A percentile compares a stretch with the other conserved stretches of the same genome.
phyloP scores from a whole-genome alignment of 352 stramenopile species.

The Globisporangium mamillatum region DNA sequence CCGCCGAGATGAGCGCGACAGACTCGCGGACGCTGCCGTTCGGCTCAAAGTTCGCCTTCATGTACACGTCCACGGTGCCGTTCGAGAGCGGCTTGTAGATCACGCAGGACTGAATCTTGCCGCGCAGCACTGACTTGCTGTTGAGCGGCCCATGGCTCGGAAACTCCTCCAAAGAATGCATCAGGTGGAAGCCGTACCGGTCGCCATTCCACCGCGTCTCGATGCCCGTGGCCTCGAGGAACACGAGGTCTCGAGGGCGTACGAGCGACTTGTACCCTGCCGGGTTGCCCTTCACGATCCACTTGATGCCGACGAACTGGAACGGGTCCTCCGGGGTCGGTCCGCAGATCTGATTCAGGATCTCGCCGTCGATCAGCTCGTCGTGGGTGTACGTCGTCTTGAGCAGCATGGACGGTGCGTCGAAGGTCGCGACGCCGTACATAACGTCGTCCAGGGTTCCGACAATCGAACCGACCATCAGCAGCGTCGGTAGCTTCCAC shows the following conservation, averaged over 20 bases:
- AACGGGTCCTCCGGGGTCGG: constrained; percentile 22
- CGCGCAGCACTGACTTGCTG: constrained; percentile 28
- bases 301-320: constrained; percentile 26
- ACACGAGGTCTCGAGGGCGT: constrained; percentile 26
- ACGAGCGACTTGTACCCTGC: constrained; percentile 10
- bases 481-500: constrained; percentile 31
- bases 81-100: constrained; percentile 35
- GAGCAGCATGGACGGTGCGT: constrained; percentile 45
- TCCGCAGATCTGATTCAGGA: constrained; percentile 9
- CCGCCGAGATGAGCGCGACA: constrained; percentile 27
- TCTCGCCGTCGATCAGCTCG: constrained; percentile 14
- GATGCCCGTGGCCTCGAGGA: constrained; percentile 44
- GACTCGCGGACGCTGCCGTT: constrained; percentile 24
- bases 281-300: constrained; percentile 18
- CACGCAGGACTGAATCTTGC: constrained; percentile 36
- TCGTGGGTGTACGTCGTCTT: constrained; percentile 51
- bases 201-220: constrained; percentile 19
- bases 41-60: constrained; percentile 39
- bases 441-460: constrained; percentile 61
- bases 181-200: constrained; percentile 31
- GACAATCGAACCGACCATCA: constrained; percentile 46
- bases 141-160: constrained; percentile 24
- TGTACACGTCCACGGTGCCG: constrained; percentile 42
- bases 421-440: constrained; percentile 44
- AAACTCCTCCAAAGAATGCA: constrained; percentile 21